phyloP scores from a whole-genome alignment of 441 rosid species.

The Populus hybrid region DNA sequence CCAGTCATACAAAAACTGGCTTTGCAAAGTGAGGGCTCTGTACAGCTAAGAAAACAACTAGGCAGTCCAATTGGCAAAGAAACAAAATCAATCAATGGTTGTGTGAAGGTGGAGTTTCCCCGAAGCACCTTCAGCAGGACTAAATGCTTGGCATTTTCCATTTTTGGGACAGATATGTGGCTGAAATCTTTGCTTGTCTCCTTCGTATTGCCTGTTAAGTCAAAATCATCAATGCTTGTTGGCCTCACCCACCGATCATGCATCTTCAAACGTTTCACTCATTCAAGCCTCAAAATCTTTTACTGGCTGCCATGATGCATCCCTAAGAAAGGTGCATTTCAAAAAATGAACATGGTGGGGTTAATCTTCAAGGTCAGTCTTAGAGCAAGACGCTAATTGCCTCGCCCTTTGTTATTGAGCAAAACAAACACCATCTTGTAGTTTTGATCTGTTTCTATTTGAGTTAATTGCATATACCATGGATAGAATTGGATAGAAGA shows the following conservation, averaged over 20 bases:
- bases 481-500: not conserved
- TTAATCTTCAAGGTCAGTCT: not conserved
- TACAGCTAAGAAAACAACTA: not conserved
- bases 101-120: too few species aligned
- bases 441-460: not conserved
- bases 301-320: not conserved
- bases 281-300: not conserved
- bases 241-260: not conserved
- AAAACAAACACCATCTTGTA: not conserved
- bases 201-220: not conserved
- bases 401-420: not conserved
- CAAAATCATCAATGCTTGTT: not conserved
- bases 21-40: not conserved
- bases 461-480: not conserved
- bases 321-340: not conserved
- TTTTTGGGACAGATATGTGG: not conserved
- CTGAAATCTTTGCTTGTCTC: not conserved
- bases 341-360: not conserved
- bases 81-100: too few species aligned
- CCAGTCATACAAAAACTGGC: not conserved
- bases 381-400: not conserved
- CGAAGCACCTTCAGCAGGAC: too few species aligned
- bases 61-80: not conserved
- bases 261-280: not conserved
- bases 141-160: not conserved